phyloP scores from a whole-genome alignment of 768 basidiomycete species.

The Nidularia pulvinata region DNA sequence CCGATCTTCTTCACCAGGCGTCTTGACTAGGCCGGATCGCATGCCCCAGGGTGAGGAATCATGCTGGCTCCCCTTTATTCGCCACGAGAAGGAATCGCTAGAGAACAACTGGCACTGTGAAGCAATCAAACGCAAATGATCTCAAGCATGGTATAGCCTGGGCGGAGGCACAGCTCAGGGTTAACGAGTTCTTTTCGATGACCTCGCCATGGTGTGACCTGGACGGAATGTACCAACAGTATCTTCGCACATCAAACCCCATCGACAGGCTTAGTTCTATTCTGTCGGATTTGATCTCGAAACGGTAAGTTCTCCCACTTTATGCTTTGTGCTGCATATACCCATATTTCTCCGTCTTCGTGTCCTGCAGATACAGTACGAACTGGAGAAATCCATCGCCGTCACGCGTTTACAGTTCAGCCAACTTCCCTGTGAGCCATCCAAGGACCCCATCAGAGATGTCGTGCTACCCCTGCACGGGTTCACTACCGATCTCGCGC shows the following conservation, averaged over 20 bases:
- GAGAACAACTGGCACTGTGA: conserved; percentile 51
- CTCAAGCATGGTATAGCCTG: conserved; percentile 47
- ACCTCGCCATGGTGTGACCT: conserved; percentile 46
- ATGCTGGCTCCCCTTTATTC: conserved; percentile 49
- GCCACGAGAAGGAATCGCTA: conserved; percentile 42
- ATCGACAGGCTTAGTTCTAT: conserved; percentile 49
- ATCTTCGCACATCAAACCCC: conserved; percentile 48
- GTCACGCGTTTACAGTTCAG: conserved; percentile 23
- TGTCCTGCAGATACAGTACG: conserved; percentile 51
- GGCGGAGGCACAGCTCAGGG: conserved; percentile 50
- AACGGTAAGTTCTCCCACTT: conserved; percentile 34
- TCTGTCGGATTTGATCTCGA: conserved; percentile 52
- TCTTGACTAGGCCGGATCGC: conserved; percentile 63
- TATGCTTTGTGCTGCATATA: neutral
- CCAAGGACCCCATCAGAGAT: conserved; percentile 45
- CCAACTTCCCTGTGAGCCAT: conserved; percentile 41
- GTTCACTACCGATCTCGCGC: conserved; percentile 37
- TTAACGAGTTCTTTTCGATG: conserved; percentile 48
- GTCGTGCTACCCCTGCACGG: conserved; percentile 35
- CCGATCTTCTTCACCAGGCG: too few species aligned
- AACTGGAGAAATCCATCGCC: conserved; percentile 38
- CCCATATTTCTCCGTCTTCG: conserved; percentile 31
- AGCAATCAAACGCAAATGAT: conserved; percentile 40
- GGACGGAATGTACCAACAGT: conserved; percentile 37
- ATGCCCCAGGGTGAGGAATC: conserved; percentile 50